Evolutionary conservation across 208 protist species (phyloP), one percentile per base, ranked within the genome.

Genomic region (Leishmania guyanensis): DNA sequence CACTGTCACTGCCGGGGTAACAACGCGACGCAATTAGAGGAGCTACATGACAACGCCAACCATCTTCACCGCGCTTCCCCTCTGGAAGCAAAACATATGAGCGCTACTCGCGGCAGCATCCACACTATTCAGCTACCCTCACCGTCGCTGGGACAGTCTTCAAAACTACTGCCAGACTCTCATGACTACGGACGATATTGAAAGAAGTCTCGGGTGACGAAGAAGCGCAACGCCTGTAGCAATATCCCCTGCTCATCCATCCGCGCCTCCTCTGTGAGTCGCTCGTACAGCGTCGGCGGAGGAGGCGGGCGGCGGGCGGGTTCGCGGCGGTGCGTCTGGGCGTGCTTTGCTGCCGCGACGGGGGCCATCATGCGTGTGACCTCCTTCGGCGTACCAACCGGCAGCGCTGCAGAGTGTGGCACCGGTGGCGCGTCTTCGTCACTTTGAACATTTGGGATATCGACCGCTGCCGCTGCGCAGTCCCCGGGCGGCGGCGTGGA

Each of bases 211-310:
- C 85, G 74, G n/a, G 82, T 84, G 1, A 92, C 90, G 78, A 98
- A 97, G 78, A 95, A 97, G 29, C 92, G 92, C 43, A 97, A 82
- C 14, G 93, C 93, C 86, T 98, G 95, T 54, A 98, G 85, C 16
- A 98, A 83, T 60, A 97, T 74, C 0, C 92, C 92, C 53, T 87
- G 83, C 77, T 98, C 93, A 75, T 91, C 89, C 29, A 93, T 72
- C 26, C 88, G 78, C 53, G 92, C 87, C 48, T 92, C 87, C 69
- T 94, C 92, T n/a, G 88, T 93, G 36, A 98, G 89, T 48, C 88
- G 88, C 81, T 94, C 88, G 80, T 92, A 98, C 3, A 98, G 88
- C 16, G 91, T 91, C 22, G 83, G 85, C 62, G 84, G 74, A 1
- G 81, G 83, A 36, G 83, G 81, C 8, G 77, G 81, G 22, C 60